Conservation (phyloP, 192 early-diverging fungal genomes). For the Podochytrium sp. region DNA sequence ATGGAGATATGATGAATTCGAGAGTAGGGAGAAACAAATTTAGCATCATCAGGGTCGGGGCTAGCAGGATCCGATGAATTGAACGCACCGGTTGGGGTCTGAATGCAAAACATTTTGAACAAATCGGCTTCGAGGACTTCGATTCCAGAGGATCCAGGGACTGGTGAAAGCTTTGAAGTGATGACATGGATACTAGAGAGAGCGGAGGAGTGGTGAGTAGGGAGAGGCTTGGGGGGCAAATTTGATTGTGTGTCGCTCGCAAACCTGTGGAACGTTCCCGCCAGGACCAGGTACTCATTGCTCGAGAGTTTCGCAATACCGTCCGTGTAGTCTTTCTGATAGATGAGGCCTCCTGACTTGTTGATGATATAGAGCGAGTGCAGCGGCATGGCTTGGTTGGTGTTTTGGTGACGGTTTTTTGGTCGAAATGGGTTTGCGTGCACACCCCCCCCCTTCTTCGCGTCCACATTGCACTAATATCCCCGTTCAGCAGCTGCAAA, state of each 20-base stretch:
- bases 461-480: neutral
- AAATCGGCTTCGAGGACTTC: conserved; percentile 91
- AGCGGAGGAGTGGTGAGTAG: no score
- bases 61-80: neutral
- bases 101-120: conserved; percentile 91
- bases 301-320: conserved; percentile 81
- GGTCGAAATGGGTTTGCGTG: no score
- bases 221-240: no score
- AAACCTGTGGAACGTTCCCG: conserved; percentile 96
- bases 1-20: neutral
- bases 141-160: conserved; percentile 78
- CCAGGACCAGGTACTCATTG: conserved; percentile 97
- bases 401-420: neutral
- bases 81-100: conserved; percentile 83
- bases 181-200: conserved; percentile 98
- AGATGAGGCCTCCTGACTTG: conserved; percentile 90
- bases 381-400: conserved; percentile 20
- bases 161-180: conserved; percentile 89
- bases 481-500: neutral
- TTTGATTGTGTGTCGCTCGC: no score
- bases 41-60: neutral
- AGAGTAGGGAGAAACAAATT: no score
- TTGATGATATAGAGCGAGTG: conserved; percentile 54
- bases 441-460: neutral
- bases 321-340: conserved; percentile 86